Percentiles rank a stretch among this genome's conserved stretches.
Evolutionary conservation across 768 basidiomycete genomes (phyloP).

Genomic region (Pholiota molesta): DNA sequence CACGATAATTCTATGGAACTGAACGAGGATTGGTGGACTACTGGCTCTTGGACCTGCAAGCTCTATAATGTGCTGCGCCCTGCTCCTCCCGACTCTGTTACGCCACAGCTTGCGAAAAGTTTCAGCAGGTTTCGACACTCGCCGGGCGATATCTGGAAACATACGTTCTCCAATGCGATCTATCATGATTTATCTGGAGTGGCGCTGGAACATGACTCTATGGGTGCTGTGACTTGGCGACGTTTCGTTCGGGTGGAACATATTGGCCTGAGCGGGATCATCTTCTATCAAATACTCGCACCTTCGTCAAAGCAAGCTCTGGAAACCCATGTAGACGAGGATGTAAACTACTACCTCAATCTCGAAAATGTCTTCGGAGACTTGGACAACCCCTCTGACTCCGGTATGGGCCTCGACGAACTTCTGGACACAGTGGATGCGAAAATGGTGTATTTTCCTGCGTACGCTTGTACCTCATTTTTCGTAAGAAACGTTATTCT

Average conservation of each 20-base stretch:
- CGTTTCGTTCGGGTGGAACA: slow-evolving; percentile 31
- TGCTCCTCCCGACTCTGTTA: slow-evolving; percentile 10
- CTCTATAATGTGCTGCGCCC: slow-evolving; percentile 22
- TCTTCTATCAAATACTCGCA: slow-evolving; percentile 29
- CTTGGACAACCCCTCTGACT: slow-evolving; percentile 17
- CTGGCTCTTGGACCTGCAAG: slow-evolving; percentile 20
- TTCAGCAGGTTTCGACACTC: slow-evolving; percentile 17
- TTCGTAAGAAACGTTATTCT: slow-evolving; percentile 21
- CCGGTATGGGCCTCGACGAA: slow-evolving; percentile 31
- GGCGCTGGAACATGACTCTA: not conserved
- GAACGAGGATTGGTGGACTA: not conserved
- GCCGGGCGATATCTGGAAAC: slow-evolving; percentile 28
- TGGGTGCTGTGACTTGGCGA: slow-evolving; percentile 13
- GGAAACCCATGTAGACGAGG: slow-evolving; percentile 4
- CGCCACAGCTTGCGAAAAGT: slow-evolving; percentile 10
- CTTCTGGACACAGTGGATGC: slow-evolving; percentile 30
- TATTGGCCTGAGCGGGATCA: slow-evolving; percentile 31
- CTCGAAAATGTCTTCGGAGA: slow-evolving; percentile 31
- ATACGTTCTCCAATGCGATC: slow-evolving; percentile 23
- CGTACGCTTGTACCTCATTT: slow-evolving; percentile 36
- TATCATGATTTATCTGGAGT: slow-evolving; percentile 25
- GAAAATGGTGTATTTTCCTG: slow-evolving; percentile 31
- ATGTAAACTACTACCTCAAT: slow-evolving; percentile 16
- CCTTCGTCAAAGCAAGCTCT: not conserved
- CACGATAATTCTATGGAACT: slow-evolving; percentile 1